phyloP scores from a whole-genome alignment of 108 stramenopile species.

The Thalassiosira profunda region DNA sequence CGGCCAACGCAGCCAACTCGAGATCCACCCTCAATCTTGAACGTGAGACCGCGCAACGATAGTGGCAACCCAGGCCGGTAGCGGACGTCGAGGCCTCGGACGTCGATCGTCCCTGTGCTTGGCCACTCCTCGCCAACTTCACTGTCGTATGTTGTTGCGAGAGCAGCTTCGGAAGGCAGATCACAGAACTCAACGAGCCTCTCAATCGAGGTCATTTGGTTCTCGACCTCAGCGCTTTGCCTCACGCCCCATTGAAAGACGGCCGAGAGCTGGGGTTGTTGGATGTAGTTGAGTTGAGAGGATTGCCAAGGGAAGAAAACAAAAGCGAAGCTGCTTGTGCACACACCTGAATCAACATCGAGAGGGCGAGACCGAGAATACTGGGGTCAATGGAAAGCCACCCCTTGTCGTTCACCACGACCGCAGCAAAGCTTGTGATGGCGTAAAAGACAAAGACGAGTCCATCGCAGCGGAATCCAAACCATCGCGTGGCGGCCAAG shows the following conservation, averaged over 20 bases:
- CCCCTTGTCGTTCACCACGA: constrained; percentile 56
- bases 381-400: constrained; percentile 76
- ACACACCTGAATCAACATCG: constrained; percentile 74
- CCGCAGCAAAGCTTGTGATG: constrained; percentile 76
- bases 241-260: constrained; percentile 83
- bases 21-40: constrained; percentile 69
- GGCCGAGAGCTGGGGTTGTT: too few relatives aligned
- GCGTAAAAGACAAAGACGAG: constrained; percentile 69
- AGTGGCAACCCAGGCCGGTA: constrained; percentile 84
- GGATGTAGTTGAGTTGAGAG: too few relatives aligned
- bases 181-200: constrained; percentile 73
- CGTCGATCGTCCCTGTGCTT: constrained; percentile 57
- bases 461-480: constrained; percentile 92
- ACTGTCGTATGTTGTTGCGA: constrained; percentile 54
- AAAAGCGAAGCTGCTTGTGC: too few relatives aligned
- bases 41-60: constrained; percentile 66
- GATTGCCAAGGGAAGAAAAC: too few relatives aligned
- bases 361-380: constrained; percentile 75
- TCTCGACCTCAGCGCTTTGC: constrained; percentile 90
- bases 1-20: constrained; percentile 86
- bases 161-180: constrained; percentile 70
- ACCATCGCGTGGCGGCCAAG: constrained; percentile 85
- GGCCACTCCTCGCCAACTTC: constrained; percentile 70
- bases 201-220: constrained; percentile 94
- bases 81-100: constrained; percentile 62